A percentile compares a stretch with the other conserved stretches of the same genome.
Evolutionary conservation across 768 basidiomycete genomes (phyloP).

Genomic region (Rhodosporidiobolus odoratus): DNA sequence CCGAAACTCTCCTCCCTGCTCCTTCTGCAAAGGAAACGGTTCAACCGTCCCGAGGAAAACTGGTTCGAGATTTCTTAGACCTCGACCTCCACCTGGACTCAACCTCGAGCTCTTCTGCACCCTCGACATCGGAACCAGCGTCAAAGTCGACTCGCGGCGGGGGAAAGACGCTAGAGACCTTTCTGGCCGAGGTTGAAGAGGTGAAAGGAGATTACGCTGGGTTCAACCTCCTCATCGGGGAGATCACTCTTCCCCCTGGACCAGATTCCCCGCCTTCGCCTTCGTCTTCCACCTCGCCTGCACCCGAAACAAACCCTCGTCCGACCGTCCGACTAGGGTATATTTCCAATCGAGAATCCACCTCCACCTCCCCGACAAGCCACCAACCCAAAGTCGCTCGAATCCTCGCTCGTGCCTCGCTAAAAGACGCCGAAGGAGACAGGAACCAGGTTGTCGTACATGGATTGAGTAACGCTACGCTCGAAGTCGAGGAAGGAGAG

Average conservation of each 20-base stretch:
- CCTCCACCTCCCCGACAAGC: not conserved
- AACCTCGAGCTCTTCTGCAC: not conserved
- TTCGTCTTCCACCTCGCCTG: not conserved
- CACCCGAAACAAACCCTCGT: not conserved
- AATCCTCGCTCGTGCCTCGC: not conserved
- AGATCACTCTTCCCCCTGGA: constrained; percentile 24
- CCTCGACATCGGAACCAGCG: no score
- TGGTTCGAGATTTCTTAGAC: constrained; percentile 44
- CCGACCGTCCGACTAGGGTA: constrained; percentile 8
- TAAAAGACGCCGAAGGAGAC: not conserved
- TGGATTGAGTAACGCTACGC: constrained; percentile 36
- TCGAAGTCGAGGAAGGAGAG: constrained; percentile 22
- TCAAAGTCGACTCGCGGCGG: not conserved
- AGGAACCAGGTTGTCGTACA: constrained; percentile 7
- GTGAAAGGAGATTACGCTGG: constrained; percentile 44
- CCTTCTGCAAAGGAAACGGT: no score
- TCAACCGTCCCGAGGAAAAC: constrained; percentile 41
- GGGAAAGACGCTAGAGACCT: constrained; percentile 22
- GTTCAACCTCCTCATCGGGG: constrained; percentile 47
- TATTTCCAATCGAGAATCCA: constrained; percentile 24
- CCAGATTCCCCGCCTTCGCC: no score
- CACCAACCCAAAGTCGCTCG: constrained; percentile 14
- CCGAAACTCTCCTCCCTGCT: constrained; percentile 29
- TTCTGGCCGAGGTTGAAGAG: constrained; percentile 35
- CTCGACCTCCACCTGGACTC: not conserved